Evolutionary conservation across 2,329 filamentous ascomycete species (phyloP), one percentile per base, ranked within the genome.

Genomic region (Stagonosporopsis vannaccii): DNA sequence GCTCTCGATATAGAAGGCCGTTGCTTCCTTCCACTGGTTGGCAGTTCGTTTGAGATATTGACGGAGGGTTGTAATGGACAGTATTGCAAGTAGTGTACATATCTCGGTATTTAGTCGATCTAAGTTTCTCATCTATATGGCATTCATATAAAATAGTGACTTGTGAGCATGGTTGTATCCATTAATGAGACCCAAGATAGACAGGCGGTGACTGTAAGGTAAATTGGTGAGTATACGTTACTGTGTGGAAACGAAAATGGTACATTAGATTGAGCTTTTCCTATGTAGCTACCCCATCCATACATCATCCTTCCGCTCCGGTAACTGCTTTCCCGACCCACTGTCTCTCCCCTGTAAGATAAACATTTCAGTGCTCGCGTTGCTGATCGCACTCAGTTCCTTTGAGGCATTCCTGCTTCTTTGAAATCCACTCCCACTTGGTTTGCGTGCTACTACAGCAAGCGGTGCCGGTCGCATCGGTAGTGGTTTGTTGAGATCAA

Each of bases 311-410:
- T 35, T 48, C 25, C 55, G 32, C 35, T 53, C 50, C 11, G 35
- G 52, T 4, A 41, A 56, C 17, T 45, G 41, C 20, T 50, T 56
- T 4, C 35, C 46, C 0, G 46, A 47, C 19, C 17, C 40, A n/a
- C 45, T 37, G 0, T 15, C 19, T 30, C 41, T 28, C 20, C 53
- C 53, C 25, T 56, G 46, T 15, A 56, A n/a, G 12, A 56, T 56
- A 19, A 56, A 56, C 28, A 51, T 32, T 19, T 51, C 53, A 7
- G 41, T 56, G n/a, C 53, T 56, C 17, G 35, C 53, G 6, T 47
- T 51, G 7, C 53, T 56, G 11, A 46, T 39, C 7, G 36, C 6
- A n/a, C 53, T 56, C 3, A 47, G 35, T 20, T 56, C 53, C 17
- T 42, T 41, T 3, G 53, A 56, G n/a, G 36, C 22, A 20, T 33